Evolutionary conservation across 139 green algal genomes (phyloP), one percentile per base, ranked within the genome.

Genomic region (Volvox reticuliferus): DNA sequence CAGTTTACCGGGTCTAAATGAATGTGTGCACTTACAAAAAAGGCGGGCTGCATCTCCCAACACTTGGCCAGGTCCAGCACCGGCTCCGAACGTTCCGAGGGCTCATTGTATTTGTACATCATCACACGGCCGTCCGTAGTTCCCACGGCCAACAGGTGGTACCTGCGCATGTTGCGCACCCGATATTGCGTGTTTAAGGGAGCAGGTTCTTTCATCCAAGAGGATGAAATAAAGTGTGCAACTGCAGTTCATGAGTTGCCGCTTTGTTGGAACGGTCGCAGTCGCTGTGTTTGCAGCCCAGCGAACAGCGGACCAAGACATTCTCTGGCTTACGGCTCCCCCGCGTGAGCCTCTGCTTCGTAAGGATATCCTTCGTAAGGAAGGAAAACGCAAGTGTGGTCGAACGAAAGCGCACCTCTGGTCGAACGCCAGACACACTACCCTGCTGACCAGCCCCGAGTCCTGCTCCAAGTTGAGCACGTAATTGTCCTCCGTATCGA

Each of bases 401-500:
- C 9, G 5, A 55, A 5, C n/a, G n/a, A 16, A 5, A 73, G 65
- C 82, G 12, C 90, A 91, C 91, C 86, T 80, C 61, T 90, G 55
- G 67, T 96, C 91, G 19, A 79, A 93, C 1, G 90, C 88, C 26
- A 96, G 86, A 65, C 85, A 92, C 37, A 80, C 79, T 22, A 96
- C 90, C 33, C 89, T 81, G 44, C 62, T 75, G 28, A 79, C 50
- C 28, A 68, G 71, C 19, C 88, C 88, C 19, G 33, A 79, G 61
- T 77, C 71, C 24, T 82, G 78, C 76, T 82, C 50, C 75, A 89
- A 63, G n/a, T 90, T 90, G 80, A 97, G 92, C 30, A 95, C 80
- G 84, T 95, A 96, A 86, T 96, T 97, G 92, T 96, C 95, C 84
- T 97, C 95, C 21, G 92, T 95, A 61, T 96, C 93, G 21, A 97